Conservation (phyloP, 2,329 filamentous ascomycete genomes). For the Cordyceps cicadae region DNA sequence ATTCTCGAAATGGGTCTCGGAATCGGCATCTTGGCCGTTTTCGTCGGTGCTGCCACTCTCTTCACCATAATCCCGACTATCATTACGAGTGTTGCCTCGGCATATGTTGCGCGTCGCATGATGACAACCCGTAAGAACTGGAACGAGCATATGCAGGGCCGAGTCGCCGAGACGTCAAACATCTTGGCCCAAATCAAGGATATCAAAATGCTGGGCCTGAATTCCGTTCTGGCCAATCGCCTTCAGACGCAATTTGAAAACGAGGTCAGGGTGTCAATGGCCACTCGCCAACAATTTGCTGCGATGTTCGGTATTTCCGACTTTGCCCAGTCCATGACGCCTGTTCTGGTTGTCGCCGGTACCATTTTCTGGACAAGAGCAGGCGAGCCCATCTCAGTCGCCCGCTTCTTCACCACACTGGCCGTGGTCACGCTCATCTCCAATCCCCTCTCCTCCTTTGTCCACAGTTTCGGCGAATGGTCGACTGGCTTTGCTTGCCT, state of each 20-base stretch:
- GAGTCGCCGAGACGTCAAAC: constrained; percentile 1
- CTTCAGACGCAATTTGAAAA: background rate
- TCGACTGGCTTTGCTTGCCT: background rate
- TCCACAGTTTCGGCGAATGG: background rate
- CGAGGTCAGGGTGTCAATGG: constrained; percentile 1
- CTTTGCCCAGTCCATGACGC: background rate
- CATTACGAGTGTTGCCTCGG: background rate
- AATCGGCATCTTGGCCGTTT: background rate
- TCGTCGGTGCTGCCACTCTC: background rate
- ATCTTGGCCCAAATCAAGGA: constrained; percentile 4
- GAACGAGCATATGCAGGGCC: constrained; percentile 2
- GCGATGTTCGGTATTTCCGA: background rate
- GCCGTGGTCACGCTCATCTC: background rate
- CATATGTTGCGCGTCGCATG: background rate
- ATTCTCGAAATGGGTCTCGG: constrained; percentile 1
- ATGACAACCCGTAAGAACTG: background rate
- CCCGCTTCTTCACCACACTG: background rate
- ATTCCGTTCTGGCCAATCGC: background rate
- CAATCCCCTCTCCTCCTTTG: background rate
- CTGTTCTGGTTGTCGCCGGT: background rate
- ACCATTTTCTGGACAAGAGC: constrained; percentile 3
- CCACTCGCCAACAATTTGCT: background rate
- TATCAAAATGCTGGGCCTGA: constrained; percentile 1
- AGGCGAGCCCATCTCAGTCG: background rate
- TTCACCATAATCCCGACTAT: background rate